These are phyloP conservation scores for Hawksworthiomyces lignivorus DNA, from an alignment of 2,329 filamentous ascomycete species.

Conservation along the genomic window DNA sequence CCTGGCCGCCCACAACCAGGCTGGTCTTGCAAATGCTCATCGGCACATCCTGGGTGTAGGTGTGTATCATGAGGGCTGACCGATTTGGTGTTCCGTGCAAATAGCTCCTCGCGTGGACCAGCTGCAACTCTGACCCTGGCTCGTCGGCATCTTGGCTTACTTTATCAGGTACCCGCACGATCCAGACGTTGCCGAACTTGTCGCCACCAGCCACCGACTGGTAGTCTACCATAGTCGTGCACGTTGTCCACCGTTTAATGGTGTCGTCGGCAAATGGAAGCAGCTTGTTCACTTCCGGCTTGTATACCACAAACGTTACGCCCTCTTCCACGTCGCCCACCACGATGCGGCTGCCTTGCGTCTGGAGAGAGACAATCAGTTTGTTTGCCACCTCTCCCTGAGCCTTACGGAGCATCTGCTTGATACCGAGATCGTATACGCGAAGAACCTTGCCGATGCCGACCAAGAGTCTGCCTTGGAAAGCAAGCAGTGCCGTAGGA, in stretches of 20 bases:
- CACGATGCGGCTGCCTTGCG: constrained; percentile 83
- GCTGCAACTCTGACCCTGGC: constrained; percentile 79
- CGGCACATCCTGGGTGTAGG: constrained; percentile 85
- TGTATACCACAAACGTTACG: constrained; percentile 88
- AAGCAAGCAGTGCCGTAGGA: constrained; percentile 80
- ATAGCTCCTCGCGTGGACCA: constrained; percentile 85
- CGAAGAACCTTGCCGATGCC: constrained; percentile 76
- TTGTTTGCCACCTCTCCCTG: constrained; percentile 72
- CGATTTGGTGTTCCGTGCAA: constrained; percentile 84
- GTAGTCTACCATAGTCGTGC: constrained; percentile 92
- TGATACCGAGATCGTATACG: constrained; percentile 88
- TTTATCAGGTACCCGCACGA: constrained; percentile 80
- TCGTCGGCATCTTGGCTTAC: constrained; percentile 86
- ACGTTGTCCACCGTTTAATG: constrained; percentile 82
- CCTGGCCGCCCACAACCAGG: constrained; percentile 83
- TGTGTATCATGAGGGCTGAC: constrained; percentile 77
- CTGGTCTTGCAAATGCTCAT: constrained; percentile 84
- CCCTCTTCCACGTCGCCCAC: constrained; percentile 91
- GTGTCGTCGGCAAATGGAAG: constrained; percentile 92
- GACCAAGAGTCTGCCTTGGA: constrained; percentile 84
- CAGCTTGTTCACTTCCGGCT: constrained; percentile 80
- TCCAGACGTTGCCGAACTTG: constrained; percentile 95
- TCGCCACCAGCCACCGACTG: constrained; percentile 91
- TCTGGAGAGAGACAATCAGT: constrained; percentile 81
- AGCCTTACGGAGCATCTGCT: constrained; percentile 84